Conservation (phyloP, 2,329 filamentous ascomycete genomes). For the Pseudocercospora fijiensis region DNA sequence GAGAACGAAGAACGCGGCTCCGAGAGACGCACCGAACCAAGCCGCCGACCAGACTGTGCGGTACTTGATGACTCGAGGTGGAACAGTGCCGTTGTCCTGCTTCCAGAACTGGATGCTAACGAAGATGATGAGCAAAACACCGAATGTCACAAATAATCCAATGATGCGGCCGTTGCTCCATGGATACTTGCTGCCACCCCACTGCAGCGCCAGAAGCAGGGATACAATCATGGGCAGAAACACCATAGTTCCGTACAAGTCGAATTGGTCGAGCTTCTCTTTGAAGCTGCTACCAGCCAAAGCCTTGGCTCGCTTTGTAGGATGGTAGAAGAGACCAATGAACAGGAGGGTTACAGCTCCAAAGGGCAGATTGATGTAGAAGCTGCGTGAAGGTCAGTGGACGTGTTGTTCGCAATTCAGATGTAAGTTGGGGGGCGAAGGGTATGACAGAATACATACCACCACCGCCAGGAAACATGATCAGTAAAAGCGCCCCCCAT, state of each 20-base stretch:
- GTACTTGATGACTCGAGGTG: constrained; percentile 48
- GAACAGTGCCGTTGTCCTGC: constrained; percentile 46
- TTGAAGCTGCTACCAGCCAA: constrained; percentile 38
- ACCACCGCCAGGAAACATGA: constrained; percentile 34
- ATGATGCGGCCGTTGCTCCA: constrained; percentile 50
- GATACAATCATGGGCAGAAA: constrained; percentile 52
- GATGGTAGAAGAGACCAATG: constrained; percentile 40
- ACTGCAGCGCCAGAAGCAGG: constrained; percentile 52
- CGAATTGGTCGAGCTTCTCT: constrained; percentile 47
- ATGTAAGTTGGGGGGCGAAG: not conserved
- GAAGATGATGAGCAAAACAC: constrained; percentile 46
- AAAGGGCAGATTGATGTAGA: constrained; percentile 55
- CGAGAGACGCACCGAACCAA: constrained; percentile 40
- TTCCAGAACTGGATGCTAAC: constrained; percentile 46
- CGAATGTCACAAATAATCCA: constrained; percentile 48
- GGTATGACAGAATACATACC: constrained; percentile 8
- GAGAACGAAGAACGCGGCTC: constrained; percentile 42
- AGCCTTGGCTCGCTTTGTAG: constrained; percentile 33
- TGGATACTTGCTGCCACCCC: constrained; percentile 50
- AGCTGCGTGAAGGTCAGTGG: not conserved
- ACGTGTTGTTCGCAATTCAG: no score
- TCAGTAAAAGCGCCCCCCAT: constrained; percentile 39
- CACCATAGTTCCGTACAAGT: constrained; percentile 48
- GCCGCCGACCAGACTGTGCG: constrained; percentile 42
- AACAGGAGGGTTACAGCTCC: constrained; percentile 44